Percentiles rank a stretch among this genome's conserved stretches.
Conservation (phyloP, 2,329 filamentous ascomycete genomes). For the Aotearoamyces nothofagi region DNA sequence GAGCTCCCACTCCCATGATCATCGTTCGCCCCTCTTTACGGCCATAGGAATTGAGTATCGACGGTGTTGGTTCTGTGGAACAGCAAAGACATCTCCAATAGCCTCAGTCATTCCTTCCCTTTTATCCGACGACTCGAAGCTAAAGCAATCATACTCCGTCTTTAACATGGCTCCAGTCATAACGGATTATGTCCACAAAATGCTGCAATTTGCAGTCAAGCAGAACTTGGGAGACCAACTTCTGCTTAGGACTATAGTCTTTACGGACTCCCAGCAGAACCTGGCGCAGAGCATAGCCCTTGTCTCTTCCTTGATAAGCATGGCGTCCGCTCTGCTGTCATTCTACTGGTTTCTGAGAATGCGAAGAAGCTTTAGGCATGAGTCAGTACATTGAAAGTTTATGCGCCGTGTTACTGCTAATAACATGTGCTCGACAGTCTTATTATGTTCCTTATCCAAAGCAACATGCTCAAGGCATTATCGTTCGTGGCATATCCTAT, state of each 20-base stretch:
- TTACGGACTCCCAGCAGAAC: constrained; percentile 6
- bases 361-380: constrained; percentile 59
- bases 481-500: constrained; percentile 54
- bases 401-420: constrained; percentile 9
- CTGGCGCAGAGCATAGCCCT: constrained; percentile 19
- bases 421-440: constrained; percentile 30
- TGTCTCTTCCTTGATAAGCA: constrained; percentile 33
- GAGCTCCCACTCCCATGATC: no score
- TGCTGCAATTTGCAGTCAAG: neutral
- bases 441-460: constrained; percentile 58
- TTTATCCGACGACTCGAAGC: no score
- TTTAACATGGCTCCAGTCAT: no score
- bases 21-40: no score
- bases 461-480: constrained; percentile 54
- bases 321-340: constrained; percentile 37
- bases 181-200: no score
- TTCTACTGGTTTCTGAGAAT: constrained; percentile 63
- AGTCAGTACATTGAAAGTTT: constrained; percentile 29
- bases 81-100: no score
- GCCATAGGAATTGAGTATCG: no score
- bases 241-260: neutral
- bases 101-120: no score
- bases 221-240: neutral
- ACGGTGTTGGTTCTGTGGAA: no score
- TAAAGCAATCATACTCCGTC: no score